Evolutionary conservation across 2,329 filamentous ascomycete species (phyloP).

Genomic region (Elsinoe australis): DNA sequence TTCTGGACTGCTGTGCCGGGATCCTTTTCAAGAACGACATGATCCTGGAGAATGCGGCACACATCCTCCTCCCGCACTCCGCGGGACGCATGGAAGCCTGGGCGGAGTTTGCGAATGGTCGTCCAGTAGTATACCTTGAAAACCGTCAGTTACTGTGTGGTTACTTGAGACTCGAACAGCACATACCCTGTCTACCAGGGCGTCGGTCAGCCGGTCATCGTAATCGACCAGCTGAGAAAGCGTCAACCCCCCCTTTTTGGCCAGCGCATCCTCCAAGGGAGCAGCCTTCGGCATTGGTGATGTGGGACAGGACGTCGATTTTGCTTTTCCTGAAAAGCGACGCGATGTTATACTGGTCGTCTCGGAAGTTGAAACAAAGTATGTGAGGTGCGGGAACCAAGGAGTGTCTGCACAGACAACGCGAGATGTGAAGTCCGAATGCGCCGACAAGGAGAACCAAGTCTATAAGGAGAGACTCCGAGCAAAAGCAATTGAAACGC

Average conservation of each 20-base stretch:
- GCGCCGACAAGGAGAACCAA: constrained; percentile 1
- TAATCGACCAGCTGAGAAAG: constrained; percentile 83
- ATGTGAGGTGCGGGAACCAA: too few species aligned
- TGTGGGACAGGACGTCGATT: too few species aligned
- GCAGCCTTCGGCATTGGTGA: constrained; percentile 26
- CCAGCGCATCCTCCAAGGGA: constrained; percentile 38
- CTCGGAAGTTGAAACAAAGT: neutral
- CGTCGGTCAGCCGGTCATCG: constrained; percentile 93
- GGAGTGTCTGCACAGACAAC: too few species aligned
- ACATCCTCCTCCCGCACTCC: constrained; percentile 63
- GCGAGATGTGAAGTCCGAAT: constrained; percentile 6
- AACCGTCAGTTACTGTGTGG: constrained; percentile 19
- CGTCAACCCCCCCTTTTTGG: constrained; percentile 67
- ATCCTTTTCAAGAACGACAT: constrained; percentile 70
- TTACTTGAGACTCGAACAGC: constrained; percentile 38
- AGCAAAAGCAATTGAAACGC: constrained; percentile 5
- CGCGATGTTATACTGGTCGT: neutral
- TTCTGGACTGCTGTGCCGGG: constrained; percentile 60
- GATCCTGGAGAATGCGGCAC: constrained; percentile 50
- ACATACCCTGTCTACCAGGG: constrained; percentile 78
- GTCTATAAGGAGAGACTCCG: constrained; percentile 5
- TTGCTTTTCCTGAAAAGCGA: too few species aligned
- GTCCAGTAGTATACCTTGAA: constrained; percentile 89
- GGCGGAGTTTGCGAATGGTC: constrained; percentile 85
- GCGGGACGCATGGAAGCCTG: constrained; percentile 75